These are phyloP conservation scores for Ottelia alismoides DNA, from an alignment of 106 monocot species.

Conservation along the genomic window DNA sequence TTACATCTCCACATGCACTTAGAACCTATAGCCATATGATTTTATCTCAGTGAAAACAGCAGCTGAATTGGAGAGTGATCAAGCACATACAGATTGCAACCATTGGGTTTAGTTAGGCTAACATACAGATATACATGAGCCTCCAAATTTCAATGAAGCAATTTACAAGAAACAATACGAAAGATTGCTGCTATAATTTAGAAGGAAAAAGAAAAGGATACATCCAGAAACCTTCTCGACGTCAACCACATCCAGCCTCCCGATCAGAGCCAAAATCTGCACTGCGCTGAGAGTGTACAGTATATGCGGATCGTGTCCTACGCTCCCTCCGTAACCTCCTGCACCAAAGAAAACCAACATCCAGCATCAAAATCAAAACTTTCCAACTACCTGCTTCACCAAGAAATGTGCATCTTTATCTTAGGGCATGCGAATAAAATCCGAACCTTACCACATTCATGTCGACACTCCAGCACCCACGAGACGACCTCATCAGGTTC, in stretches of 20 bases:
- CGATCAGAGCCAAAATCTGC: constrained; percentile 74
- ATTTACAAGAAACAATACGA: no score
- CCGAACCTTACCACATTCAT: constrained; percentile 58
- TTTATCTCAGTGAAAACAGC: no score
- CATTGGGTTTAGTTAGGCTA: no score
- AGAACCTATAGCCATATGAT: no score
- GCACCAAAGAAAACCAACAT: not conserved
- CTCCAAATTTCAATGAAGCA: no score
- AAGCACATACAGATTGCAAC: no score
- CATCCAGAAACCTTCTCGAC: constrained; percentile 63
- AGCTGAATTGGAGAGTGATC: no score
- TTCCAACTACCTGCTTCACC: no score
- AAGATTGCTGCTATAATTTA: no score
- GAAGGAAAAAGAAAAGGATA: constrained; percentile 53
- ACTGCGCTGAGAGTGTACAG: constrained; percentile 83
- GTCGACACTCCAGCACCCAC: constrained; percentile 75
- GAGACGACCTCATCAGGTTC: constrained; percentile 51
- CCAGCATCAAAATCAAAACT: not conserved
- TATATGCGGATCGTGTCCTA: constrained; percentile 88
- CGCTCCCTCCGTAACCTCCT: constrained; percentile 88
- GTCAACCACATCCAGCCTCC: constrained; percentile 59
- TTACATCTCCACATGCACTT: no score
- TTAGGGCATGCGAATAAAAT: not conserved
- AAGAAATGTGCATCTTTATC: no score
- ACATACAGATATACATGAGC: no score